phyloP scores from a whole-genome alignment of 257 asterid species.

The Solanum pennellii region DNA sequence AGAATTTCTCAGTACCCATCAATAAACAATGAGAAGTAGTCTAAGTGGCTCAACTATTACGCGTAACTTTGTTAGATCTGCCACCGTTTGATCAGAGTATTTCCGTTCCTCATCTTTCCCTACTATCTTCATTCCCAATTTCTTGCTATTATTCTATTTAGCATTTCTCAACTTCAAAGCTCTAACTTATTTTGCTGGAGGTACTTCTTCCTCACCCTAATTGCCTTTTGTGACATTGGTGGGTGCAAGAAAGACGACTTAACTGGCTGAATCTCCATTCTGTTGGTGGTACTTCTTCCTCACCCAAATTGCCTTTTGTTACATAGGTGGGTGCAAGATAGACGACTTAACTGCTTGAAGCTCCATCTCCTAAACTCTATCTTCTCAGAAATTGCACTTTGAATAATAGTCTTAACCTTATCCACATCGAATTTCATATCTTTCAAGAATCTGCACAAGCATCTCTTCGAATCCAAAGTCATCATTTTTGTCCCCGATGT shows the following conservation, averaged over 20 bases:
- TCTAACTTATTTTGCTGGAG: too few relatives aligned
- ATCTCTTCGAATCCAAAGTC: constrained; percentile 53
- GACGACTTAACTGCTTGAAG: constrained; percentile 19
- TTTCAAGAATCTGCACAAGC: constrained; percentile 35
- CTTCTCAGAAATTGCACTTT: constrained; percentile 77
- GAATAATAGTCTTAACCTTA: constrained; percentile 44
- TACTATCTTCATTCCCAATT: constrained; percentile 8
- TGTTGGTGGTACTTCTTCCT: constrained; percentile 47
- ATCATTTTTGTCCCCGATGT: constrained; percentile 66
- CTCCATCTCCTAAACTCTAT: constrained; percentile 83
- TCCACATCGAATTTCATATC: constrained; percentile 50
- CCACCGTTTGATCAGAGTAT: constrained; percentile 51
- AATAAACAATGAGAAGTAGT: too few relatives aligned
- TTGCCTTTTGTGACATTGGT: too few relatives aligned
- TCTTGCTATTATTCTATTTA: too few relatives aligned
- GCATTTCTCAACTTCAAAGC: too few relatives aligned
- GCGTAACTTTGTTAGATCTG: constrained; percentile 52
- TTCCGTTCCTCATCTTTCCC: constrained; percentile 66
- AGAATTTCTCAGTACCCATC: too few relatives aligned
- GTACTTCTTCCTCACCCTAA: too few relatives aligned
- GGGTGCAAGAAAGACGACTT: too few relatives aligned
- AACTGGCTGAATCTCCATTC: background rate
- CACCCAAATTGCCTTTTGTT: constrained; percentile 83
- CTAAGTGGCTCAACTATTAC: constrained; percentile 38
- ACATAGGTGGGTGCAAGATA: constrained; percentile 43